These are phyloP conservation scores for Pythium sukuiense DNA, from an alignment of 352 stramenopile species.

Conservation along the genomic window DNA sequence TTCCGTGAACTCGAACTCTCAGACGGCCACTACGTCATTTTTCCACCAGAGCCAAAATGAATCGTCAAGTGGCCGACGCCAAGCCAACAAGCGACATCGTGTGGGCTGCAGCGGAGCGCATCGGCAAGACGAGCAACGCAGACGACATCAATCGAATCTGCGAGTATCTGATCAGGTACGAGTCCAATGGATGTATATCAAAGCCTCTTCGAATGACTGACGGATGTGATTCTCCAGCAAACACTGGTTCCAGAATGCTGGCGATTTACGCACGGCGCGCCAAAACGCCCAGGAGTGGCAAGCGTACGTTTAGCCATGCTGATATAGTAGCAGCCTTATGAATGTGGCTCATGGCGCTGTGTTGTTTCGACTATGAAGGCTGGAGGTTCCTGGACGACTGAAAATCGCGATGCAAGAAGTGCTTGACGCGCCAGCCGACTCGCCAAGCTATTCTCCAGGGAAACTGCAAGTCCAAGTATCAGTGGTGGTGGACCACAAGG, in stretches of 20 bases:
- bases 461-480: background rate
- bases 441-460: constrained; percentile 14
- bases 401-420: constrained; percentile 72
- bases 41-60: constrained; percentile 3
- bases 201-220: background rate
- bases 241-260: constrained; percentile 68
- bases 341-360: background rate
- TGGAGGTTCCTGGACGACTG: constrained; percentile 52
- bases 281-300: constrained; percentile 49
- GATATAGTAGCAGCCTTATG: too few species aligned
- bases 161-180: constrained; percentile 64
- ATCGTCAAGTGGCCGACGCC: constrained; percentile 22
- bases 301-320: too few species aligned
- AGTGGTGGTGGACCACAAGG: background rate
- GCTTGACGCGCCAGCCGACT: constrained; percentile 35
- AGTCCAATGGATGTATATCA: background rate
- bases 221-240: constrained; percentile 30
- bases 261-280: constrained; percentile 48
- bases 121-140: constrained; percentile 47
- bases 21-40: background rate
- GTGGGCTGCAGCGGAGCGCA: constrained; percentile 53
- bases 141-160: constrained; percentile 55
- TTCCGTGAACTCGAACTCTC: background rate
- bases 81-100: constrained; percentile 42
- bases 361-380: constrained; percentile 18